These are phyloP conservation scores for Xylariaceae sp. DNA, from an alignment of 2,329 filamentous ascomycete species.

Conservation along the genomic window DNA sequence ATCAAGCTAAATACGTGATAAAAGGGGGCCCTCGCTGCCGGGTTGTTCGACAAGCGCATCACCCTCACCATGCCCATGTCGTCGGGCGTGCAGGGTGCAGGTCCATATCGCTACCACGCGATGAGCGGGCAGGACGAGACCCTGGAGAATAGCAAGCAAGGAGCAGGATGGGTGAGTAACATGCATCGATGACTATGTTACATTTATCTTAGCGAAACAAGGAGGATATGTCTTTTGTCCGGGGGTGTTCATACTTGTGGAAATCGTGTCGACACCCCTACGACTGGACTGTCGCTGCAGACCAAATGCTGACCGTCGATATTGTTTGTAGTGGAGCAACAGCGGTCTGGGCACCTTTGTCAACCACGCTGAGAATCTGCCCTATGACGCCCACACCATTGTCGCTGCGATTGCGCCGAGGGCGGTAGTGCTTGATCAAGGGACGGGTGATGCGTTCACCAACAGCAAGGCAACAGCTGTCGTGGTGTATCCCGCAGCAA, in stretches of 20 bases:
- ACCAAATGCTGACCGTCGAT: too few relatives aligned
- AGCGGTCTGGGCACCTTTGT: conserved; percentile 47
- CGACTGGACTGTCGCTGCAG: too few relatives aligned
- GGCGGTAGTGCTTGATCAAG: conserved; percentile 52
- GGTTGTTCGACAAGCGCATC: conserved; percentile 47
- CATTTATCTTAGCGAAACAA: too few relatives aligned
- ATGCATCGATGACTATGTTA: too few relatives aligned
- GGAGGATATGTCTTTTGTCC: too few relatives aligned
- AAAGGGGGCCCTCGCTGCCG: conserved; percentile 48
- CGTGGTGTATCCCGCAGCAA: conserved; percentile 47
- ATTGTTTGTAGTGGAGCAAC: too few relatives aligned
- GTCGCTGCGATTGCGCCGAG: conserved; percentile 55
- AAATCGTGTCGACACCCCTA: too few relatives aligned
- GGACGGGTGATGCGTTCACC: conserved; percentile 43
- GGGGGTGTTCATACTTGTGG: too few relatives aligned
- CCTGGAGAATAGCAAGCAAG: conserved; percentile 45
- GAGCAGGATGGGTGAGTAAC: conserved; percentile 52
- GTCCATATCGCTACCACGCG: conserved; percentile 46
- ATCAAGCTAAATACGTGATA: too few relatives aligned
- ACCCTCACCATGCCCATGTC: conserved; percentile 53
- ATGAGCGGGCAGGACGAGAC: conserved; percentile 42
- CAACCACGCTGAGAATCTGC: conserved; percentile 50
- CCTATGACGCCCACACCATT: conserved; percentile 55
- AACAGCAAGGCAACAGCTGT: conserved; percentile 46
- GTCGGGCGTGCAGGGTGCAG: conserved; percentile 50